A percentile compares a stretch with the other conserved stretches of the same genome.
Evolutionary conservation across 768 basidiomycete species (phyloP).

Genomic region (Dacryopinax primogenitus): DNA sequence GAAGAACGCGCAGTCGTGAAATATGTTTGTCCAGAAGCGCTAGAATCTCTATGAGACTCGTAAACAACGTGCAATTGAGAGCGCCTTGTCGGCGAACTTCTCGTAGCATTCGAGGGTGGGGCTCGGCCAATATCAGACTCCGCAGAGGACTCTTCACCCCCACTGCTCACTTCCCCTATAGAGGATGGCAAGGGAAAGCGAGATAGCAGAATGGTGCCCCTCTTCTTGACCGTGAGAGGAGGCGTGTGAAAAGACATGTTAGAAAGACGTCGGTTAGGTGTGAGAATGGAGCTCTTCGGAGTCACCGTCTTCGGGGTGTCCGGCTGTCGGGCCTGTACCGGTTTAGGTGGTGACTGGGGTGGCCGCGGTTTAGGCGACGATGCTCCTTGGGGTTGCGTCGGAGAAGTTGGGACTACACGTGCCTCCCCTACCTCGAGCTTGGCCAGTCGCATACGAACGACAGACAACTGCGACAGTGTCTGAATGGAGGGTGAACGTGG

Average conservation of each 20-base stretch:
- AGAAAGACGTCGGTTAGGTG: not conserved
- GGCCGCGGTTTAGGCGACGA: not conserved
- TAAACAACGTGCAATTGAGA: not conserved
- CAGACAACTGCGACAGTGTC: not conserved
- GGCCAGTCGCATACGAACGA: not conserved
- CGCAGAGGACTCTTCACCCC: not conserved
- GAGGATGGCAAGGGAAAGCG: not conserved
- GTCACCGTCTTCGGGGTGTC: not conserved
- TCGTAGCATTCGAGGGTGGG: not conserved
- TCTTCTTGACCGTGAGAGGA: not conserved
- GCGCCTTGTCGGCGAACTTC: not conserved
- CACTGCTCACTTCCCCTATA: not conserved
- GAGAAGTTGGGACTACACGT: not conserved
- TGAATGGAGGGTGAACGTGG: not conserved
- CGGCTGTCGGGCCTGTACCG: not conserved
- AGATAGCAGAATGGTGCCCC: not conserved
- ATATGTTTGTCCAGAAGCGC: not conserved
- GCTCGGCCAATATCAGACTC: not conserved
- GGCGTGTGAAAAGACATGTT: not conserved
- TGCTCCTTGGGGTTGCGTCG: not conserved
- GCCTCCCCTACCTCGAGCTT: conserved; percentile 3
- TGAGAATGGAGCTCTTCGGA: not conserved
- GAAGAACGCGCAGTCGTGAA: not conserved
- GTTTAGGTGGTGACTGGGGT: not conserved
- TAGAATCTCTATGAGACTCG: not conserved